Percentiles rank a stretch among this genome's conserved stretches.
phyloP scores from a whole-genome alignment of 495 filamentous ascomycete species.

The Achaetomiella virescens region DNA sequence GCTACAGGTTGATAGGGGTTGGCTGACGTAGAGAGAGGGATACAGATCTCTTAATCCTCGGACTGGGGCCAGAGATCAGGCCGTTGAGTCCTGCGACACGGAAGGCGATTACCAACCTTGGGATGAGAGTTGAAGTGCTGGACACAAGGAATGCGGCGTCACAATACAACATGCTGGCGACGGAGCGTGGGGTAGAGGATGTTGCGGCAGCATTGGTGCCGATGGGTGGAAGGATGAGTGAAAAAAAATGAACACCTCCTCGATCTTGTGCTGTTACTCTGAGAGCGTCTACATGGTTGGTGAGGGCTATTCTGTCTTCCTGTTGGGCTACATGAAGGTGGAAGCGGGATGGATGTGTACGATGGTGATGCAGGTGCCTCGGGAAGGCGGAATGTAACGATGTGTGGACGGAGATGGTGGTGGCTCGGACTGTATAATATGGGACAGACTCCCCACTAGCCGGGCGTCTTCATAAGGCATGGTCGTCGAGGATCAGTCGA shows the following conservation, averaged over 20 bases:
- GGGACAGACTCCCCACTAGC: background rate
- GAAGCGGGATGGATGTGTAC: too few species aligned
- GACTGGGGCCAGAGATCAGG: constrained; percentile 66
- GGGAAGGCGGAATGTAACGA: too few species aligned
- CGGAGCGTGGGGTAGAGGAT: constrained; percentile 69
- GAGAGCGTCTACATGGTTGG: too few species aligned
- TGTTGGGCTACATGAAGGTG: too few species aligned
- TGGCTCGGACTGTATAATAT: background rate
- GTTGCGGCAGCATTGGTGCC: constrained; percentile 88
- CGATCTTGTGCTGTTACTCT: too few species aligned
- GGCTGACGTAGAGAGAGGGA: constrained; percentile 36
- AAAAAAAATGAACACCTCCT: constrained; percentile 4
- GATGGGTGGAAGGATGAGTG: constrained; percentile 63
- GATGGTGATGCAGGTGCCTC: too few species aligned
- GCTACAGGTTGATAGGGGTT: background rate
- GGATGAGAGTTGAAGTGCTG: constrained; percentile 79
- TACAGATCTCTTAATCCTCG: constrained; percentile 87
- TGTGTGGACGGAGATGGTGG: background rate
- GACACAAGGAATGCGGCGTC: constrained; percentile 93
- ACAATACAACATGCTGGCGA: constrained; percentile 81
- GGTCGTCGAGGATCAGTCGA: too few species aligned
- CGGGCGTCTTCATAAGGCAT: background rate
- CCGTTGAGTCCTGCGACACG: constrained; percentile 73
- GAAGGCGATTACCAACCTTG: constrained; percentile 63
- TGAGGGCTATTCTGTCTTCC: too few species aligned